phyloP scores from a whole-genome alignment of 1,284 basidiomycete genomes.

The Pisolithus thermaeus region DNA sequence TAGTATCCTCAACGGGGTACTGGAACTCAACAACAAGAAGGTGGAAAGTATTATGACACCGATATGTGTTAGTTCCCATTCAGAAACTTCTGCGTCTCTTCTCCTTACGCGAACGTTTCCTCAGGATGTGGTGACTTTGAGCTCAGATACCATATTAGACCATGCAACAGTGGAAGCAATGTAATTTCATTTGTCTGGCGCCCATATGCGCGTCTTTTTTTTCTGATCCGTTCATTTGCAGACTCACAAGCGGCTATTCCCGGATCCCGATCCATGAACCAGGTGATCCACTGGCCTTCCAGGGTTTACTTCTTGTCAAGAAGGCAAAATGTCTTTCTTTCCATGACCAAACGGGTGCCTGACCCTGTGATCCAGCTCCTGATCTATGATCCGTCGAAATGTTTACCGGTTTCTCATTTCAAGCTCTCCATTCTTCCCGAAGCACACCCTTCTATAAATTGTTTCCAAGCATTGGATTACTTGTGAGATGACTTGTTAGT shows the following conservation, averaged over 20 bases:
- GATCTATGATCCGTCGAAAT: constrained; percentile 82
- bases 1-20: constrained; percentile 80
- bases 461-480: constrained; percentile 81
- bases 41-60: constrained; percentile 87
- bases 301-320: constrained; percentile 86
- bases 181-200: constrained; percentile 30
- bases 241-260: constrained; percentile 81
- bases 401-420: constrained; percentile 71
- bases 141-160: constrained; percentile 75
- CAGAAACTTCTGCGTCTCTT: too few species aligned
- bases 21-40: constrained; percentile 81
- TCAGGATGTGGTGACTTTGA: constrained; percentile 76
- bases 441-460: constrained; percentile 80
- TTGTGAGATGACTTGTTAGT: constrained; percentile 46
- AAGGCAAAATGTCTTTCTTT: constrained; percentile 40
- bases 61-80: constrained; percentile 47
- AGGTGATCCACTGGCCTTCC: constrained; percentile 69
- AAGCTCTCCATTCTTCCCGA: constrained; percentile 85
- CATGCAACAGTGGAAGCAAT: constrained; percentile 74
- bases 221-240: constrained; percentile 21
- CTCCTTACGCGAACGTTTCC: constrained; percentile 4
- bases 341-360: background rate
- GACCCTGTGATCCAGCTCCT: constrained; percentile 56
- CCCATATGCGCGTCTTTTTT: background rate
- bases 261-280: constrained; percentile 89